phyloP scores from a whole-genome alignment of 345 rosid genomes.

The Kernera saxatilis region DNA sequence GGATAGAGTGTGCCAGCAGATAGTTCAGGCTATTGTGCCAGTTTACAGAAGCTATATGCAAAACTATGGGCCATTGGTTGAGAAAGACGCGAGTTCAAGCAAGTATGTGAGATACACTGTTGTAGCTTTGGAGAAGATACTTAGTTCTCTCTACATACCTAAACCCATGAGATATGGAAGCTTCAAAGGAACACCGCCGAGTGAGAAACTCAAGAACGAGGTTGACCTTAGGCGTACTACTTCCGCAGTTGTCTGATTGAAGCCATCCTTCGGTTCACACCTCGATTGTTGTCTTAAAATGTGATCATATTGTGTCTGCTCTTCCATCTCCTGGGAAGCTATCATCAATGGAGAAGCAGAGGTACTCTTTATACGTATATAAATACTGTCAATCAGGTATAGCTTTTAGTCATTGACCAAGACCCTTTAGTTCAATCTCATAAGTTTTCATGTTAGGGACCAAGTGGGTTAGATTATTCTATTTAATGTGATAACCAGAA shows the following conservation, averaged over 20 bases:
- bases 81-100: slow-evolving; percentile 76
- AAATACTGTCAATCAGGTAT: slow-evolving; percentile 36
- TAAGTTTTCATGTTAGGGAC: slow-evolving; percentile 12
- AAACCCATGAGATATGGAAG: slow-evolving; percentile 82
- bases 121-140: slow-evolving; percentile 79
- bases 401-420: slow-evolving; percentile 37
- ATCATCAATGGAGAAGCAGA: slow-evolving; percentile 15
- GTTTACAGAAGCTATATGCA: slow-evolving; percentile 98
- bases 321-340: slow-evolving; percentile 17
- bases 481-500: slow-evolving; percentile 20
- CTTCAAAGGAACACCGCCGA: slow-evolving; percentile 60
- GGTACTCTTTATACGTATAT: slow-evolving; percentile 30
- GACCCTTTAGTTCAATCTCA: slow-evolving; percentile 21
- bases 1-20: slow-evolving; percentile 74
- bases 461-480: slow-evolving; percentile 15
- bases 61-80: slow-evolving; percentile 91
- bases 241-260: slow-evolving; percentile 59
- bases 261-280: neutral
- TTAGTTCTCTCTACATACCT: slow-evolving; percentile 68
- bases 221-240: slow-evolving; percentile 72
- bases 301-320: slow-evolving; percentile 12
- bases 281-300: slow-evolving; percentile 6
- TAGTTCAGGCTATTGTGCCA: slow-evolving; percentile 75
- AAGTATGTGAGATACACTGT: slow-evolving; percentile 87
- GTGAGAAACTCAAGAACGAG: slow-evolving; percentile 50